These are phyloP conservation scores for Mayamaea pseudoterrestris DNA, from an alignment of 108 stramenopile genomes.

Conservation along the genomic window DNA sequence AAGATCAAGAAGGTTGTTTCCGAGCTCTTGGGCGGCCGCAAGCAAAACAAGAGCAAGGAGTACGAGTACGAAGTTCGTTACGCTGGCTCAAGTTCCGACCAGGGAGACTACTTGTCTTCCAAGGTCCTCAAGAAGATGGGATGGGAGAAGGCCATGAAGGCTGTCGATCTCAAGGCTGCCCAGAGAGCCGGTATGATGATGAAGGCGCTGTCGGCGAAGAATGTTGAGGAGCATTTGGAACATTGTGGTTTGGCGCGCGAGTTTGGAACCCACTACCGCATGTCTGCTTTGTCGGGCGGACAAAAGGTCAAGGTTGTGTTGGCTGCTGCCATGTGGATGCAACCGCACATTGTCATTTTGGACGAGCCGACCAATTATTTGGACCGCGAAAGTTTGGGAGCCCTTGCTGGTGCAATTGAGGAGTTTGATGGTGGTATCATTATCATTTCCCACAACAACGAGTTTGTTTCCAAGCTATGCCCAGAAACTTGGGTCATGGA, in stretches of 20 bases:
- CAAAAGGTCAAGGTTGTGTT: constrained; percentile 99
- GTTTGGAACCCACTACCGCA: constrained; percentile 98
- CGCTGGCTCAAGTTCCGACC: constrained; percentile 75
- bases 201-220: constrained; percentile 90
- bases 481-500: constrained; percentile 99
- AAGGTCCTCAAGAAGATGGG: constrained; percentile 98
- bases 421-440: constrained; percentile 96
- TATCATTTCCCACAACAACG: constrained; percentile 99
- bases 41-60: constrained; percentile 91
- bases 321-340: constrained; percentile 99
- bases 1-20: constrained; percentile 96
- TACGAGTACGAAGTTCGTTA: constrained; percentile 96
- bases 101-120: constrained; percentile 76
- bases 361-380: constrained; percentile 99
- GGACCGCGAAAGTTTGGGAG: constrained; percentile 95
- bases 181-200: constrained; percentile 90
- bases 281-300: constrained; percentile 96
- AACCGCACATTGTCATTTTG: constrained; percentile 95
- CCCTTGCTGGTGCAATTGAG: constrained; percentile 96
- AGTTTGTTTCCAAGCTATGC: constrained; percentile 92
- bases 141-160: constrained; percentile 98
- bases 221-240: constrained; percentile 96
- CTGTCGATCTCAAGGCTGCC: constrained; percentile 96
- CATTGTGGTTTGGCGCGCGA: constrained; percentile 95
- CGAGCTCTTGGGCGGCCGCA: constrained; percentile 92